Percentiles rank a stretch among this genome's conserved stretches.
Evolutionary conservation across 768 basidiomycete species (phyloP).

Genomic region (Botryobasidium botryosum): DNA sequence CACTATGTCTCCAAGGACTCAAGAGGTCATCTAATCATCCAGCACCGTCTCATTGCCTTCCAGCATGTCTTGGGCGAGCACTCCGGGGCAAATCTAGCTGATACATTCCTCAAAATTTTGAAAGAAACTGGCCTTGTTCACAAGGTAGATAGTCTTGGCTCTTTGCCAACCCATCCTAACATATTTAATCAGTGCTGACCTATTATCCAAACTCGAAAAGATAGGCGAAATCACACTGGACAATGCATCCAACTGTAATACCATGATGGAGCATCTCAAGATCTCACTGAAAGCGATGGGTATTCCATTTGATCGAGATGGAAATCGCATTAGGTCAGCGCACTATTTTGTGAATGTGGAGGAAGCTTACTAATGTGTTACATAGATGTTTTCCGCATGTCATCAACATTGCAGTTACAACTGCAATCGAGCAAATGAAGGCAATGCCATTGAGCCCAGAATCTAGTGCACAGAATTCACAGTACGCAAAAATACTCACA

Average conservation of each 20-base stretch:
- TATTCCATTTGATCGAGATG: neutral
- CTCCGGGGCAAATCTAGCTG: neutral
- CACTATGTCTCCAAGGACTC: neutral
- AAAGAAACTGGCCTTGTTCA: neutral
- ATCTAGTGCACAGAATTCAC: no score
- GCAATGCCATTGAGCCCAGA: no score
- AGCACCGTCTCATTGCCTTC: constrained; percentile 1
- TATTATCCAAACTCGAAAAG: neutral
- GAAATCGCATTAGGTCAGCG: neutral
- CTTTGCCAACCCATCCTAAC: no score
- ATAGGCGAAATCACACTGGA: constrained; percentile 3
- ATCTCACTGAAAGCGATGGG: neutral
- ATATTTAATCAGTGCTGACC: neutral
- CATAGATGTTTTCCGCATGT: no score
- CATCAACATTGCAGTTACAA: no score
- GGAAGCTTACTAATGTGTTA: no score
- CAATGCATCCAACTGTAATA: constrained; percentile 8
- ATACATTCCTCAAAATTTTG: neutral
- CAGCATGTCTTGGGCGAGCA: neutral
- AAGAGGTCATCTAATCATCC: no score
- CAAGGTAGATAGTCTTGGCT: no score
- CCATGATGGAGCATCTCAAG: constrained; percentile 5
- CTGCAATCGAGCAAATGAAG: no score
- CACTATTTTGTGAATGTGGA: no score
- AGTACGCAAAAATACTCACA: no score